Percentiles rank a stretch among this genome's conserved stretches.
Conservation (phyloP, 495 filamentous ascomycete genomes). For the Mycothermus thermophilus region DNA sequence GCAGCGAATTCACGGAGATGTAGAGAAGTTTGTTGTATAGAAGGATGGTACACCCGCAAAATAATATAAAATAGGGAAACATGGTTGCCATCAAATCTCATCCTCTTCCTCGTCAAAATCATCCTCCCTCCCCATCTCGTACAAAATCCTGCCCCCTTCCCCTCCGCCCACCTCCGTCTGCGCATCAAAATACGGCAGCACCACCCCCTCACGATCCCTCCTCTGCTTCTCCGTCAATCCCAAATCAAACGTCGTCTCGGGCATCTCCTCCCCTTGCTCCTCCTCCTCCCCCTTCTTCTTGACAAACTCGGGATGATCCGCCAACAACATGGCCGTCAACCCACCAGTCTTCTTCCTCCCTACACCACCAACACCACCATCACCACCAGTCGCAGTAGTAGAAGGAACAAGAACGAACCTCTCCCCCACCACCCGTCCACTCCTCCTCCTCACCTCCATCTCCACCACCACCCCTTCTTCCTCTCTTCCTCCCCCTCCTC, state of each 20-base stretch:
- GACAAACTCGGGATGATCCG: constrained; percentile 66
- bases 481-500: neutral
- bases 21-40: too few relatives aligned
- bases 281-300: constrained; percentile 14
- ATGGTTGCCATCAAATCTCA: too few relatives aligned
- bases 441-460: constrained; percentile 72
- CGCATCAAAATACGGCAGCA: constrained; percentile 90
- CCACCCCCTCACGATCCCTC: constrained; percentile 69
- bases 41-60: too few relatives aligned
- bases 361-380: constrained; percentile 3
- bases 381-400: neutral
- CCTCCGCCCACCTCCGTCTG: constrained; percentile 64
- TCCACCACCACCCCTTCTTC: constrained; percentile 53
- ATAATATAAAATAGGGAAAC: too few relatives aligned
- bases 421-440: constrained; percentile 63
- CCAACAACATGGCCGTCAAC: constrained; percentile 47
- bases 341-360: neutral
- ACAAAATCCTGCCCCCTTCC: constrained; percentile 80
- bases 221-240: constrained; percentile 83
- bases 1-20: too few relatives aligned
- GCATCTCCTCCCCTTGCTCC: constrained; percentile 37
- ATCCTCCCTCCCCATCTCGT: constrained; percentile 92
- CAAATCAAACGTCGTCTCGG: constrained; percentile 64
- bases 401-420: constrained; percentile 50
- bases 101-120: constrained; percentile 99